Base-by-base conservation (phyloP, 805 yeast genomes). In the Schwanniomyces occidentalis region DNA sequence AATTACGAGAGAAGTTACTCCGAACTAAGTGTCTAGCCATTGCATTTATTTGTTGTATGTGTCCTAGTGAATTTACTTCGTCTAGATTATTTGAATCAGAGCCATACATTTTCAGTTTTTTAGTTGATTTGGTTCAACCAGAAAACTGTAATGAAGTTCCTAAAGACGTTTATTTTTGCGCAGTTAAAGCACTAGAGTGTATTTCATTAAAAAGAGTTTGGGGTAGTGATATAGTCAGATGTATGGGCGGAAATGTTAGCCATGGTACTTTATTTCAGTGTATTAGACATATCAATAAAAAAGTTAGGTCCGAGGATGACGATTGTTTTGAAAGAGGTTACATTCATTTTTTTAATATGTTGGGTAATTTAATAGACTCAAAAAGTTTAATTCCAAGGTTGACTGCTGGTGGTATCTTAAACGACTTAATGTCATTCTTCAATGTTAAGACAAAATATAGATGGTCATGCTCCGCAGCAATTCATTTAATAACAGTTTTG, bases 261-360 rank as follows among this genome's bases (percentile, higher is more conserved):
- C 96, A 90, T 58, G 97, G 97, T 1, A 61, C 80, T 8, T 52
- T 90, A 24, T 85, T 84, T 62, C 89, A 85, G 50, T 74, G 82
- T 19, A 55, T 89, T 18, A 74, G 90, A 37, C 69, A 69, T 27
- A 76, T 87, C n/a, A 66, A 76, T 35, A 76, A 78, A 38, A 61
- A 70, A 26, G 45, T 79, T 22, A 58, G 66, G 30, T 61, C 64
- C 7, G 71, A 74, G 1, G 60, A 54, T 5, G 58, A 59, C 27
- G 51, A 42, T 18, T 21, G 24, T 10, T 48, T 35, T 26, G 62
- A 59, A 27, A 53, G 65, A 5, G 76, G 74, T 17, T 80, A 80
- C 40, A 74, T 72, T 17, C 75, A 49, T 57, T 79, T 63, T 41
- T 82, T 85, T 48, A 74, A 75, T 36, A 59, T 88, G 43, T 57